Base-by-base conservation (phyloP, 805 yeast species). In the Candida stauntonica region DNA sequence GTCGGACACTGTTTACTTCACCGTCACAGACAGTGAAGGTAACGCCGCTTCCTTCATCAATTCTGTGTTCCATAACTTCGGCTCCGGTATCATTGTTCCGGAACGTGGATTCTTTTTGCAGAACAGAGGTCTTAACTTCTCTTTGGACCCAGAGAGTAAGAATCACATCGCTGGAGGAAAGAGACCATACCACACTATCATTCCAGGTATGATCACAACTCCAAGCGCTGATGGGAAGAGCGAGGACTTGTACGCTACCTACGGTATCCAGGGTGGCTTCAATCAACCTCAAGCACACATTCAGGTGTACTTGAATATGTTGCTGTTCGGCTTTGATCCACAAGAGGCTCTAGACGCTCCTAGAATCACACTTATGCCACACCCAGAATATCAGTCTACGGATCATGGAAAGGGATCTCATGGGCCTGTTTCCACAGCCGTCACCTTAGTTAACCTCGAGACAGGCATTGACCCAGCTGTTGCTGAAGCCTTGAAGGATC, bases 201-300 rank as follows among this genome's bases (percentile, higher is more conserved):
- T 85, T 42, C 94, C 94, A 1, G 86, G 87, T 0, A 72, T 85
- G 79, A 73, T 85, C 21, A 85, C 94, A 12, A 58, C 64, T 3
- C 64, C 63, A 5, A 44, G 47, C 3, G 42, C 40, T 3, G 54
- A 56, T 35, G 63, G 60, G 21, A 45, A 43, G 5, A n/a, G 26
- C 12, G 68, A 63, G 19, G 74, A 73, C 19, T 60, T 85, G n/a
- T 79, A 69, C 51, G 87, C 88, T 1, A 63, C 81, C n/a, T 80
- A 70, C 49, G 93, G 91, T 35, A 84, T 81, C 44, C 84, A 83
- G 87, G 95, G 95, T 14, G 94, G 91, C 0, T 85, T 78, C 63
- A 83, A 80, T 66, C 95, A 86, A 58, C 94, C 94, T 3, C 86
- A 82, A 50, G 89, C 89, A 2, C 94, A 85, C 50, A 77, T 85